Evolutionary conservation across 1,284 basidiomycete genomes (phyloP).

Genomic region (Exobasidium rhododendri): DNA sequence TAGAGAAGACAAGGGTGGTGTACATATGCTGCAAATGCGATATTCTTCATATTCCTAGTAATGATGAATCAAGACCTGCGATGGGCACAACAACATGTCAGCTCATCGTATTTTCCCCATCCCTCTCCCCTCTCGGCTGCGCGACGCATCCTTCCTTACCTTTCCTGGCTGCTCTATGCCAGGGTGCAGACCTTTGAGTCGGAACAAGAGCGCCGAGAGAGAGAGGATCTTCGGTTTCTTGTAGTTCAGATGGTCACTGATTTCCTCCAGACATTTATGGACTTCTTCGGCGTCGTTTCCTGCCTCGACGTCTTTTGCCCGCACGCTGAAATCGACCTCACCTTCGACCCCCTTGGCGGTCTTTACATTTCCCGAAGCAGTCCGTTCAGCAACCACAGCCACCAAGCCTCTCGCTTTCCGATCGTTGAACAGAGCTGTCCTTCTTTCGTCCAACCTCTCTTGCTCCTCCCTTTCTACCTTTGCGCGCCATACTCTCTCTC

Average conservation of each 20-base stretch:
- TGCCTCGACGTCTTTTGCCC: conserved; percentile 5
- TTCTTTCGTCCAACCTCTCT: not conserved
- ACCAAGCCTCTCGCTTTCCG: not conserved
- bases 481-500: not conserved
- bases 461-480: not conserved
- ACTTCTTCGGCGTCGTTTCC: conserved; percentile 7
- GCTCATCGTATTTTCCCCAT: too few relatives aligned
- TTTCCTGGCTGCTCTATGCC: conserved; percentile 4
- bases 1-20: too few relatives aligned
- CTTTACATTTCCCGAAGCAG: not conserved
- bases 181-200: conserved; percentile 5
- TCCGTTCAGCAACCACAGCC: not conserved
- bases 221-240: conserved; percentile 6
- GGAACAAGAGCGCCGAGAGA: conserved; percentile 7
- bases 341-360: not conserved
- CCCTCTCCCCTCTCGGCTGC: too few relatives aligned
- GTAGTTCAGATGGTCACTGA: not conserved
- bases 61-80: too few relatives aligned
- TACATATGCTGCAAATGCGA: too few relatives aligned
- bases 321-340: conserved; percentile 1
- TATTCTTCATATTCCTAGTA: too few relatives aligned
- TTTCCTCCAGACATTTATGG: conserved; percentile 4
- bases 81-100: too few relatives aligned
- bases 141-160: too few relatives aligned
- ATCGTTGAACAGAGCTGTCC: not conserved